Base-by-base conservation (phyloP, 805 yeast species). In the Jamesozyma hellenica region DNA sequence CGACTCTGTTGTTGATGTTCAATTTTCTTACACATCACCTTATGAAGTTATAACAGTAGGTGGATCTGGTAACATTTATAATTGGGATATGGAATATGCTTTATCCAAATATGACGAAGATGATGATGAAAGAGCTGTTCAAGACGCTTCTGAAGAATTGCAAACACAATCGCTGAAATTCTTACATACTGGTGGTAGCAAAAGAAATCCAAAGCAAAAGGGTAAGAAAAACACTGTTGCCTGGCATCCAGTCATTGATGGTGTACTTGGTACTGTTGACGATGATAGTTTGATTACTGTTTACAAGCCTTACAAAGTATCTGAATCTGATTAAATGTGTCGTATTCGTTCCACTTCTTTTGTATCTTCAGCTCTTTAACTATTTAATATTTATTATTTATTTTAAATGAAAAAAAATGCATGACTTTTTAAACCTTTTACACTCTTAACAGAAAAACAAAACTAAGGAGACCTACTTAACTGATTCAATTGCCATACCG, bases 91-190 rank as follows among this genome's bases (percentile, higher is more conserved):
- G 19, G 69, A 64, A 43, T 63, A 50, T 28, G 58, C 54, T 31
- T 54, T 56, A 17, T 66, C 67, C 26, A 72, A 66, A 18, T 70
- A 66, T 21, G 68, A 60, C 4, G 72, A 65, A 8, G 66, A 61
- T 4, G 66, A 55, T 17, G 67, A 59, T 13, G 67, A 63, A 4
- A 59, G 53, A 14, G 74, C 64, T 2, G 68, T 65, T 37, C 64
- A 67, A 13, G 83, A 75, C 46, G 46, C 46, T 12, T 36, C 42
- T 31, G 57, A 54, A 36, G 44, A 49, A 34, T 36, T 53, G 33
- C 55, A 53, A 39, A 44, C 47, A 16, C 52, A 50, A 30, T 52
- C 56, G 18, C 42, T 57, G 38, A 54, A 47, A 36, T 56, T 55
- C 43, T 42, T 55, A 30, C 60, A 55, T 39, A 53, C 54, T 7